These are phyloP conservation scores for Saprolegnia diclina DNA, from an alignment of 352 stramenopile genomes.

Conservation along the genomic window DNA sequence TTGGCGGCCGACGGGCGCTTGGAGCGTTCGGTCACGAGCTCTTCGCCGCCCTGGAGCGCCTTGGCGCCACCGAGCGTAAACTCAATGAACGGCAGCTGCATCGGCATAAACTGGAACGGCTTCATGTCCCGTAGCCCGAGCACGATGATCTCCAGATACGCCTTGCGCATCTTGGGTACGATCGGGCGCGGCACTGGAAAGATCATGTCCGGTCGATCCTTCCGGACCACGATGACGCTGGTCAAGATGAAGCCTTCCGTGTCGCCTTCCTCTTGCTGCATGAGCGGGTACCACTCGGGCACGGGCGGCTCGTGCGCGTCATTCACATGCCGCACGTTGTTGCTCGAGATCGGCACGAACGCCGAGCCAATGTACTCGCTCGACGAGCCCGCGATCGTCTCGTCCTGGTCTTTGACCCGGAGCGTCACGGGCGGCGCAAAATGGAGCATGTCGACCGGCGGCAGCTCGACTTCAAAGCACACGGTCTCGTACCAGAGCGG, in stretches of 20 bases:
- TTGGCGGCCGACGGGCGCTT: constrained; percentile 73
- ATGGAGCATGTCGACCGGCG: constrained; percentile 40
- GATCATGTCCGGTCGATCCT: constrained; percentile 47
- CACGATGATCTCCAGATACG: constrained; percentile 76
- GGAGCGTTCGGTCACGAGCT: constrained; percentile 81
- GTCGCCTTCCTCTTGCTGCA: constrained; percentile 65
- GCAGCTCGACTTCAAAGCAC: constrained; percentile 82
- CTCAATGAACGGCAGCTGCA: constrained; percentile 80
- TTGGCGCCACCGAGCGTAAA: constrained; percentile 82
- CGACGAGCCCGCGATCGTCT: constrained; percentile 54
- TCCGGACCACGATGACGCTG: constrained; percentile 62
- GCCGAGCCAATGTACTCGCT: constrained; percentile 37
- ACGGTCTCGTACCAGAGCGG: constrained; percentile 81
- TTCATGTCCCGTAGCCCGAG: constrained; percentile 79
- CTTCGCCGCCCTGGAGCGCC: constrained; percentile 42
- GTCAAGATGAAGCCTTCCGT: constrained; percentile 74
- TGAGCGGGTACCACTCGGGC: constrained; percentile 65
- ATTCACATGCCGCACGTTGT: constrained; percentile 14
- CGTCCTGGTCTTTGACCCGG: constrained; percentile 68
- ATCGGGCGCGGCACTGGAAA: constrained; percentile 60
- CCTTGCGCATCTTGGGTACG: constrained; percentile 53
- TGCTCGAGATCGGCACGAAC: not conserved
- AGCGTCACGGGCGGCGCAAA: constrained; percentile 73
- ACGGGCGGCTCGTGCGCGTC: constrained; percentile 53
- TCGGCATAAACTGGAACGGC: constrained; percentile 81